Percentiles rank a stretch among this genome's conserved stretches.
Evolutionary conservation across 768 basidiomycete genomes (phyloP).

Genomic region (Tricholoma matsutake): DNA sequence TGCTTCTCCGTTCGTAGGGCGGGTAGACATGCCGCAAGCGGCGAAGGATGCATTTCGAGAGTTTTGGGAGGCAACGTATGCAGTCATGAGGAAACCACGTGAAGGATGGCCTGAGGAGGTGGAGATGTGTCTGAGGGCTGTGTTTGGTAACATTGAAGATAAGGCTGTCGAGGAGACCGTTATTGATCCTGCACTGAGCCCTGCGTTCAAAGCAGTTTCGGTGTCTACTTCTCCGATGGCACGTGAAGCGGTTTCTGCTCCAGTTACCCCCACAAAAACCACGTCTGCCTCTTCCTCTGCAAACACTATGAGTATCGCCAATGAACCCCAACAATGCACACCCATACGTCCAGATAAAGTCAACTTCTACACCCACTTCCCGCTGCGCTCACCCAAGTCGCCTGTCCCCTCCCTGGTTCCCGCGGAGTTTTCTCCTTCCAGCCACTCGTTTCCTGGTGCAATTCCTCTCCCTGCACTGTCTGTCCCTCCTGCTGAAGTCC

Average conservation of each 20-base stretch:
- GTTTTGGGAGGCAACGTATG: conserved; percentile 58
- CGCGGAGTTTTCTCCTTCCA: neutral
- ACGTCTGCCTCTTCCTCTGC: conserved; percentile 15
- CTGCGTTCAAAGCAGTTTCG: neutral
- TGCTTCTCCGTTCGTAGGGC: conserved; percentile 54
- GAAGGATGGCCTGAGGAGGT: conserved; percentile 56
- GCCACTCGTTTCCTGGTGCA: neutral
- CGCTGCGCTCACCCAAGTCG: conserved; percentile 16
- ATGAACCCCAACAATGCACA: conserved; percentile 18
- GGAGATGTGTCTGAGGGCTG: conserved; percentile 21
- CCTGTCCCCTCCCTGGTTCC: conserved; percentile 1
- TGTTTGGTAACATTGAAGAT: conserved; percentile 11
- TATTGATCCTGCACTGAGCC: neutral
- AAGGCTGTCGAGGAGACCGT: neutral
- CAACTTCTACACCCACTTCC: conserved; percentile 25
- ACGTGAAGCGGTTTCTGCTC: neutral
- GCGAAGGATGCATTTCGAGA: conserved; percentile 52
- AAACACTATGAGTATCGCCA: conserved; percentile 19
- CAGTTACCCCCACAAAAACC: conserved; percentile 9
- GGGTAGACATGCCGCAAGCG: conserved; percentile 41
- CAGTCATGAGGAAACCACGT: conserved; percentile 35
- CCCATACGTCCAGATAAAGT: conserved; percentile 37
- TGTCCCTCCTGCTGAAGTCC: conserved; percentile 8
- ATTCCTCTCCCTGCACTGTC: conserved; percentile 17
- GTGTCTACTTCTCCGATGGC: conserved; percentile 7